Evolutionary conservation across 805 yeast genomes (phyloP).

Genomic region (Schwanniomyces vanrijiae): DNA sequence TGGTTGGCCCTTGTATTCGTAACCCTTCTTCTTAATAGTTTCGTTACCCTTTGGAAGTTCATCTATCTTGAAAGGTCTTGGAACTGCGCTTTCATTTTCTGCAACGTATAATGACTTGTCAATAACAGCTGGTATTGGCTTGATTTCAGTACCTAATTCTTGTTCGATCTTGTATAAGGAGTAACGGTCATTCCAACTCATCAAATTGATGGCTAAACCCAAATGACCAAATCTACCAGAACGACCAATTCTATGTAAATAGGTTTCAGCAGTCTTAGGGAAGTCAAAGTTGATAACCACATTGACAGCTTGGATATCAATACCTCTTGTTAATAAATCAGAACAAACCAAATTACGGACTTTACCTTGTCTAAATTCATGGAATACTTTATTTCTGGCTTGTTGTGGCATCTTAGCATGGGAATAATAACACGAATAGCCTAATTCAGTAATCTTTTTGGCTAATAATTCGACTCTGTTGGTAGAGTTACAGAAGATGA

Average conservation of each 20-base stretch:
- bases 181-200: slow-evolving; percentile 95
- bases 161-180: slow-evolving; percentile 93
- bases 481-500: slow-evolving; percentile 95
- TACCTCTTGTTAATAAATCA: slow-evolving; percentile 95
- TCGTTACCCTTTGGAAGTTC: slow-evolving; percentile 49
- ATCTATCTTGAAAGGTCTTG: slow-evolving; percentile 85
- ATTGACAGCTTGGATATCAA: slow-evolving; percentile 97
- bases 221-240: slow-evolving; percentile 98
- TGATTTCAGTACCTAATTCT: slow-evolving; percentile 95
- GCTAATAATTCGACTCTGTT: slow-evolving; percentile 94
- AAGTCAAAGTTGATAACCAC: slow-evolving; percentile 97
- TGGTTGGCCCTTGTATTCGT: slow-evolving; percentile 50
- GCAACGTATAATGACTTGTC: slow-evolving; percentile 89
- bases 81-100: slow-evolving; percentile 70
- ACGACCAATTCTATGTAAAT: slow-evolving; percentile 97
- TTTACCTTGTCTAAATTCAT: slow-evolving; percentile 97
- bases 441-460: slow-evolving; percentile 92
- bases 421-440: slow-evolving; percentile 93
- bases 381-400: slow-evolving; percentile 97
- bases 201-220: slow-evolving; percentile 94
- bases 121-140: slow-evolving; percentile 92
- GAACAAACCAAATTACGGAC: slow-evolving; percentile 97
- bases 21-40: slow-evolving; percentile 30
- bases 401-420: slow-evolving; percentile 98
- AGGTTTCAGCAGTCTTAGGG: slow-evolving; percentile 97